These are phyloP conservation scores for Colletotrichum simmondsii DNA, from an alignment of 2,329 filamentous ascomycete genomes.

Conservation along the genomic window DNA sequence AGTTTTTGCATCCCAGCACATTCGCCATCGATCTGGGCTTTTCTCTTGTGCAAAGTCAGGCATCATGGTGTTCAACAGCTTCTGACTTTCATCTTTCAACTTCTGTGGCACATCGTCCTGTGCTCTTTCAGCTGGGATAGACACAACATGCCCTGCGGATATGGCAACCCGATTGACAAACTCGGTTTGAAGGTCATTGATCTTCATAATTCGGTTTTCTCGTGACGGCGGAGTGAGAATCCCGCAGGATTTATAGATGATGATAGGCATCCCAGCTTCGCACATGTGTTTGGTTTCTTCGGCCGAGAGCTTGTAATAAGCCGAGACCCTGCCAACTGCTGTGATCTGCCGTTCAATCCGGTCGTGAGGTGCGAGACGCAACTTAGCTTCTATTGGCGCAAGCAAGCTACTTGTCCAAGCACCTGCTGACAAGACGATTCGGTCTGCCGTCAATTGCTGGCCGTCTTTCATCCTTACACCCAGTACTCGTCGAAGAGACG, in stretches of 20 bases:
- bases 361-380: neutral
- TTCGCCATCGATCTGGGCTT: conserved; percentile 1
- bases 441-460: conserved; percentile 48
- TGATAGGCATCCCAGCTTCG: conserved; percentile 3
- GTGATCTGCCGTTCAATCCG: conserved; percentile 18
- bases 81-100: neutral
- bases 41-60: neutral
- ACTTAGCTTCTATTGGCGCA: conserved; percentile 7
- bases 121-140: neutral
- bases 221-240: conserved; percentile 17
- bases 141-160: neutral
- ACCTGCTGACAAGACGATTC: conserved; percentile 65
- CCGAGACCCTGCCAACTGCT: conserved; percentile 19
- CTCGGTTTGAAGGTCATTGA: conserved; percentile 21
- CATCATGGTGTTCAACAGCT: neutral
- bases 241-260: neutral
- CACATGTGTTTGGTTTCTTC: neutral
- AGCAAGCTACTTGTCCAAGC: conserved; percentile 66
- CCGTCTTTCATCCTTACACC: neutral
- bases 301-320: conserved; percentile 11
- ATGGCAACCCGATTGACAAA: conserved; percentile 11
- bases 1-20: conserved; percentile 19
- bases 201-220: conserved; percentile 14
- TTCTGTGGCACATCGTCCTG: conserved; percentile 1
- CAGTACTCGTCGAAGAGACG: neutral